Evolutionary conservation across 2,329 filamentous ascomycete genomes (phyloP).

Genomic region (Talaromyces sp.): DNA sequence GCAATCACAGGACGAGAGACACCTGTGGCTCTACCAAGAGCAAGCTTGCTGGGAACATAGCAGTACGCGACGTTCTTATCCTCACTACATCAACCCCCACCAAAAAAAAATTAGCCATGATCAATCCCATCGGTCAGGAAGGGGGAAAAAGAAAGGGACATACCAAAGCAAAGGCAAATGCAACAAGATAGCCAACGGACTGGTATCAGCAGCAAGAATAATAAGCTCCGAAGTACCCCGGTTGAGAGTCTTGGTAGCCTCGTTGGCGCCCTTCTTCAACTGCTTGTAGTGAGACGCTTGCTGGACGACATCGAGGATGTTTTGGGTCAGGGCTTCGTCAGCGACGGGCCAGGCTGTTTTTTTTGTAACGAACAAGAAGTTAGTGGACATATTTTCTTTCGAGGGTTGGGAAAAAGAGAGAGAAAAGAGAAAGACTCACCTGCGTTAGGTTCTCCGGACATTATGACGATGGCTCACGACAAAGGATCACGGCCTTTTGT

Average conservation of each 20-base stretch:
- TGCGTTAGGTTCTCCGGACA: conserved; percentile 30
- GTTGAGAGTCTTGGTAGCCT: conserved; percentile 82
- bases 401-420: too few species aligned
- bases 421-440: conserved; percentile 19
- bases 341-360: conserved; percentile 63
- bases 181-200: conserved; percentile 79
- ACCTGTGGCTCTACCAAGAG: conserved; percentile 83
- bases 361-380: too few species aligned
- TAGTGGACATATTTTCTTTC: not conserved
- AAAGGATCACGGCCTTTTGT: conserved; percentile 32
- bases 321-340: conserved; percentile 68
- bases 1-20: conserved; percentile 84
- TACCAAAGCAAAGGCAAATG: conserved; percentile 71
- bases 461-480: conserved; percentile 35
- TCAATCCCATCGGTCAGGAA: too few species aligned
- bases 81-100: conserved; percentile 50
- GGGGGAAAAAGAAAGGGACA: not conserved
- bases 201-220: conserved; percentile 77
- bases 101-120: not conserved
- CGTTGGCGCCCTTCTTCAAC: conserved; percentile 86
- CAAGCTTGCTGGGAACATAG: conserved; percentile 70
- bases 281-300: conserved; percentile 60
- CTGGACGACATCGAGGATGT: conserved; percentile 78
- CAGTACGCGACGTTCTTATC: conserved; percentile 67
- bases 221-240: conserved; percentile 86